Conservation (phyloP, 257 asterid genomes). For the Buddleja alternifolia region DNA sequence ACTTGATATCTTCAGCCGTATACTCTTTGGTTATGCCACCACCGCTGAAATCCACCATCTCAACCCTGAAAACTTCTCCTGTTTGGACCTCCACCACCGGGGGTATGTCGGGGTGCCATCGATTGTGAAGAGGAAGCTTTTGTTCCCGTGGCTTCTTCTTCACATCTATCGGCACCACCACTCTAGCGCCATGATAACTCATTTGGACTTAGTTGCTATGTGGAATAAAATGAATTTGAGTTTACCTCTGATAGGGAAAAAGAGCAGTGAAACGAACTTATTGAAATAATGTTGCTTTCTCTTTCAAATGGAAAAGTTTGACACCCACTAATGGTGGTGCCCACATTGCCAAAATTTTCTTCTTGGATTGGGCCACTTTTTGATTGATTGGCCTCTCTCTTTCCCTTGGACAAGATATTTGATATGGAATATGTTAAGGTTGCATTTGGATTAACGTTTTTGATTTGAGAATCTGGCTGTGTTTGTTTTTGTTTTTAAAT, state of each 20-base stretch:
- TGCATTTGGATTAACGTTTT: too few species aligned
- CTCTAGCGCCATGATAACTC: conserved; percentile 49
- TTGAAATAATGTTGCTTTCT: background rate
- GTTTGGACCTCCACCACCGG: conserved; percentile 66
- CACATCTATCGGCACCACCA: conserved; percentile 71
- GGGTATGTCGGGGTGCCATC: conserved; percentile 89
- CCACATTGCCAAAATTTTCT: conserved; percentile 13
- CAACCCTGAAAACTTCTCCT: conserved; percentile 75
- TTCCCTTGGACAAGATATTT: background rate
- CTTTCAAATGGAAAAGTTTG: conserved; percentile 17
- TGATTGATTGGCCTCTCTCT: conserved; percentile 5
- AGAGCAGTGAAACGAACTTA: background rate
- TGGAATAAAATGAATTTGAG: background rate
- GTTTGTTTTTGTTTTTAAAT: too few species aligned
- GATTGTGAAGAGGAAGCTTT: conserved; percentile 71
- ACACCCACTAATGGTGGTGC: conserved; percentile 19
- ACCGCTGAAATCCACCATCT: conserved; percentile 86
- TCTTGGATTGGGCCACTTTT: conserved; percentile 25
- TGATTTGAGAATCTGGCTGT: too few species aligned
- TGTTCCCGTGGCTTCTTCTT: conserved; percentile 77
- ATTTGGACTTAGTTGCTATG: background rate
- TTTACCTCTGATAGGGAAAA: background rate
- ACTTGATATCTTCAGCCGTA: conserved; percentile 70
- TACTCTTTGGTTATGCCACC: conserved; percentile 68
- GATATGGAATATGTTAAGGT: background rate